These are phyloP conservation scores for Lepraria neglecta DNA, from an alignment of 495 filamentous ascomycete species.

Conservation along the genomic window DNA sequence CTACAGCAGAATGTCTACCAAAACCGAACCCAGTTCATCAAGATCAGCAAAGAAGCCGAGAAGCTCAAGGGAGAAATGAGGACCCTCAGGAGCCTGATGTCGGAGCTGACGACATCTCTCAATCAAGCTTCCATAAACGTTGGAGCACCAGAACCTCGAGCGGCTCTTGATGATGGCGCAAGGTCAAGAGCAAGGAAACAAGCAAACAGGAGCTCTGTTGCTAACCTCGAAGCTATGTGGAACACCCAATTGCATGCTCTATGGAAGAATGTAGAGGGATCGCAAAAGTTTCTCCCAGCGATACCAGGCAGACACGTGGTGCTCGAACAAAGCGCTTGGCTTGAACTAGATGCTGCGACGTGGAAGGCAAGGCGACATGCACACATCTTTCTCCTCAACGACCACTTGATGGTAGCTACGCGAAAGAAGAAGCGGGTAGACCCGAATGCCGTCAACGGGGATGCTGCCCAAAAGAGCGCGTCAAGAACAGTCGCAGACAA, in stretches of 20 bases:
- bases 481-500: conserved; percentile 84
- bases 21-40: conserved; percentile 97
- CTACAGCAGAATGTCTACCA: conserved; percentile 96
- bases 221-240: conserved; percentile 94
- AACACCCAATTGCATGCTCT: conserved; percentile 71
- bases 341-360: conserved; percentile 93
- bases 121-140: conserved; percentile 56
- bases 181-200: conserved; percentile 40
- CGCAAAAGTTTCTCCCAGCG: conserved; percentile 92
- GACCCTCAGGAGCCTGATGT: conserved; percentile 77
- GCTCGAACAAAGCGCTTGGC: conserved; percentile 82
- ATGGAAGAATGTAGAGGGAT: conserved; percentile 93
- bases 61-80: conserved; percentile 97
- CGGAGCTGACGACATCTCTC: conserved; percentile 75
- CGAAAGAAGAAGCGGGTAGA: conserved; percentile 86
- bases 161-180: conserved; percentile 36
- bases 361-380: conserved; percentile 84
- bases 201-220: conserved; percentile 57
- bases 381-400: conserved; percentile 87
- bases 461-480: conserved; percentile 62
- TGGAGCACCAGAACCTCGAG: conserved; percentile 28
- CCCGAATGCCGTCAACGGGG: conserved; percentile 49
- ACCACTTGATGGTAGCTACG: conserved; percentile 84
- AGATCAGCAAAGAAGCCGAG: conserved; percentile 97
- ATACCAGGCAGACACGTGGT: conserved; percentile 86